Percentiles rank a stretch among this genome's conserved stretches.
Conservation (phyloP, 2,329 filamentous ascomycete genomes). For the Ophiosphaerella herpotricha region DNA sequence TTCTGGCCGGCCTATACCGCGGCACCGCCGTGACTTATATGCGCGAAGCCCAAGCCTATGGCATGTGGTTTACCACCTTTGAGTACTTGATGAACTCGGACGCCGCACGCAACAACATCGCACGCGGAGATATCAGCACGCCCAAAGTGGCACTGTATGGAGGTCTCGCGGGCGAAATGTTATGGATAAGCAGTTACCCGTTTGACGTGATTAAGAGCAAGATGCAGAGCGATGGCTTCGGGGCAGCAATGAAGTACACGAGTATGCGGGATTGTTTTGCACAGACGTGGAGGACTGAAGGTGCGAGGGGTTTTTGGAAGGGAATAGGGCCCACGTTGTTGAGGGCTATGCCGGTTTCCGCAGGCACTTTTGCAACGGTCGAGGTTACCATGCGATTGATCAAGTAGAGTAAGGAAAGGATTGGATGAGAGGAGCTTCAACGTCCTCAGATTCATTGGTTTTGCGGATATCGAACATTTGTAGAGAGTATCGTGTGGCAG, state of each 20-base stretch:
- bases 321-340: conserved; percentile 87
- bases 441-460: no score
- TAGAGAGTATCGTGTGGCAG: no score
- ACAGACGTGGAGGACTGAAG: conserved; percentile 78
- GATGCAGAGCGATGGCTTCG: conserved; percentile 98
- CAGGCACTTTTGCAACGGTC: conserved; percentile 88
- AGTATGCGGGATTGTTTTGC: conserved; percentile 88
- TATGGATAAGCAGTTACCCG: conserved; percentile 93
- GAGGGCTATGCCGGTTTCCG: conserved; percentile 95
- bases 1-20: conserved; percentile 78
- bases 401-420: background rate
- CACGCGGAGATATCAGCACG: conserved; percentile 76
- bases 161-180: conserved; percentile 87
- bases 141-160: conserved; percentile 92
- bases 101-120: conserved; percentile 74
- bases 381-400: conserved; percentile 32
- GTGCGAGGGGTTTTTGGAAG: conserved; percentile 87
- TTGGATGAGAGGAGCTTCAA: background rate
- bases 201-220: conserved; percentile 99
- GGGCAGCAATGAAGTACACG: conserved; percentile 69
- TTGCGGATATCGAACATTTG: no score
- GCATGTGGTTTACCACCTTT: conserved; percentile 91
- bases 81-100: conserved; percentile 96
- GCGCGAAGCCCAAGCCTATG: conserved; percentile 93
- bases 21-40: conserved; percentile 83